Evolutionary conservation across 2,329 filamentous ascomycete genomes (phyloP).

Genomic region (Pyrenophora graminea): DNA sequence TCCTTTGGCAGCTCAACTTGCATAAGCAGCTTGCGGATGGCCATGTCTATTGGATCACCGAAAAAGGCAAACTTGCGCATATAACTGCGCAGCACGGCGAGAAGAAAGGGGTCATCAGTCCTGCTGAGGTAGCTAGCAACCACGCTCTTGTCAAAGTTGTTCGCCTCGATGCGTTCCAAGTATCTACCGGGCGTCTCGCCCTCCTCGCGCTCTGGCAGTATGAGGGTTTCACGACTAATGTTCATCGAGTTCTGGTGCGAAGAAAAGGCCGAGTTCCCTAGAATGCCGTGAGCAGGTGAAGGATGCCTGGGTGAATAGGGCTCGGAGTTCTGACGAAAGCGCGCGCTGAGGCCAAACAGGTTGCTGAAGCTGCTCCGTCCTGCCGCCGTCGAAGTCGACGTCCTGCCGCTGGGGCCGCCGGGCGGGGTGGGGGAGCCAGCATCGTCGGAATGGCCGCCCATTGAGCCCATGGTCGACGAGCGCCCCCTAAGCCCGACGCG

Average conservation of each 20-base stretch:
- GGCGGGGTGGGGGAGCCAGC: constrained; percentile 65
- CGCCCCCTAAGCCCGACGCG: constrained; percentile 69
- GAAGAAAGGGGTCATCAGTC: constrained; percentile 80
- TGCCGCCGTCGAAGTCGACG: constrained; percentile 74
- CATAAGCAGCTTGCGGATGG: constrained; percentile 92
- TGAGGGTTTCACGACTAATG: constrained; percentile 69
- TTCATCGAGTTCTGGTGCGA: constrained; percentile 87
- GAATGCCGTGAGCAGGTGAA: constrained; percentile 61
- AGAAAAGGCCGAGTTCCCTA: constrained; percentile 69
- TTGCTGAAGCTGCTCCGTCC: constrained; percentile 93
- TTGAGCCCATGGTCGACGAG: constrained; percentile 87
- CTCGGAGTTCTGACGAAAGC: constrained; percentile 82
- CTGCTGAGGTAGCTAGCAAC: constrained; percentile 87
- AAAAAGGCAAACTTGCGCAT: constrained; percentile 96
- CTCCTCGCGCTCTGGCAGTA: constrained; percentile 78
- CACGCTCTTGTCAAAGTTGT: constrained; percentile 74
- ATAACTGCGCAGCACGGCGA: constrained; percentile 85
- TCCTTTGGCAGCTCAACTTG: constrained; percentile 95
- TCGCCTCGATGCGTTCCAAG: constrained; percentile 78
- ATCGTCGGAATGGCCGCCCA: constrained; percentile 73
- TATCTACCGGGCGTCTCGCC: constrained; percentile 91
- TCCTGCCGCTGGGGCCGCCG: constrained; percentile 58
- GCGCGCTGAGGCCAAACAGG: constrained; percentile 73
- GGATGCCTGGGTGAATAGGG: constrained; percentile 64
- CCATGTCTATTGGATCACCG: constrained; percentile 97